A percentile compares a stretch with the other conserved stretches of the same genome.
Conservation (phyloP, 108 stramenopile genomes). For the Pseudonitzschia pungens region DNA sequence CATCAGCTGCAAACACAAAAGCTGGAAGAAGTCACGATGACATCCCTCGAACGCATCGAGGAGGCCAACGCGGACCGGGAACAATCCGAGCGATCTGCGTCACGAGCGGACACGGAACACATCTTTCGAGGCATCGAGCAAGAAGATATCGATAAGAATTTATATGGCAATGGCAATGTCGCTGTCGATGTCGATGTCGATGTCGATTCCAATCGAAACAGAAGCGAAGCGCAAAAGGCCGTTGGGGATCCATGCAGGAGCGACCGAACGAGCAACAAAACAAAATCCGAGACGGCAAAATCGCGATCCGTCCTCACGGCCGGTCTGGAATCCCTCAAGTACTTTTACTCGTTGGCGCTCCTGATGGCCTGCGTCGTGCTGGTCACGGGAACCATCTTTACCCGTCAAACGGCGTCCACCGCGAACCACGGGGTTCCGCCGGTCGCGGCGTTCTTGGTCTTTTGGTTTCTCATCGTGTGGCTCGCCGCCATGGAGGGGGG, state of each 20-base stretch:
- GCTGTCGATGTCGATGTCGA: not conserved
- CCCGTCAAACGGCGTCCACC: conserved; percentile 54
- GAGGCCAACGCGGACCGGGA: not conserved
- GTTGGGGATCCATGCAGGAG: not conserved
- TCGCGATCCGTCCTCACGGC: conserved; percentile 1
- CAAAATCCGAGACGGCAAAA: not conserved
- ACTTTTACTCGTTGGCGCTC: conserved; percentile 41
- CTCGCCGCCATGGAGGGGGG: conserved; percentile 70
- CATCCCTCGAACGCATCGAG: not conserved
- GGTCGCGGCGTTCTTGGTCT: conserved; percentile 40
- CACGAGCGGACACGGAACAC: not conserved
- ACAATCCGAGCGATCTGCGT: not conserved
- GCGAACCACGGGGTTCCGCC: conserved; percentile 42
- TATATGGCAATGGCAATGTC: not conserved
- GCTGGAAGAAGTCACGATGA: not conserved
- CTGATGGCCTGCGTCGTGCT: conserved; percentile 53
- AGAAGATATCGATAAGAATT: not conserved
- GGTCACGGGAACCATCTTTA: conserved; percentile 53
- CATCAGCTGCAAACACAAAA: not conserved
- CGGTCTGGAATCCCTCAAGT: conserved; percentile 34
- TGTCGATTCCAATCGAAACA: not conserved
- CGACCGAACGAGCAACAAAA: not conserved
- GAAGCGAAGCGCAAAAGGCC: too few relatives aligned
- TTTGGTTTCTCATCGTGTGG: conserved; percentile 54
- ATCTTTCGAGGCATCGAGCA: not conserved